phyloP scores from a whole-genome alignment of 257 asterid genomes.

The Thymus mandschuricus region DNA sequence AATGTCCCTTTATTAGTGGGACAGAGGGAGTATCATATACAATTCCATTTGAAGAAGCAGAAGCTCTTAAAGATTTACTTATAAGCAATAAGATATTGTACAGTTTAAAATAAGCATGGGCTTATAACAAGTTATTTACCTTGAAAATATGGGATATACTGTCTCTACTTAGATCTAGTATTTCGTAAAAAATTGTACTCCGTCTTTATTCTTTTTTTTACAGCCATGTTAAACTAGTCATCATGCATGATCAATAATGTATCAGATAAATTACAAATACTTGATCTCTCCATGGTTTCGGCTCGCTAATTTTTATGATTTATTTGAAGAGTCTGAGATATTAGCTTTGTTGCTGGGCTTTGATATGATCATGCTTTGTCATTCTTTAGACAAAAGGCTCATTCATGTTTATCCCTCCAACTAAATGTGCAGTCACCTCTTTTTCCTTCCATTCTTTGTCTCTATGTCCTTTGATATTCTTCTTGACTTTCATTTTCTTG shows the following conservation, averaged over 20 bases:
- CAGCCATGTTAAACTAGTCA: background rate
- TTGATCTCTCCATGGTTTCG: background rate
- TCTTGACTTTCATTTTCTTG: background rate
- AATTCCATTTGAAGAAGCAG: constrained; percentile 7
- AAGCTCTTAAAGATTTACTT: constrained; percentile 3
- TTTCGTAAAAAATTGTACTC: background rate
- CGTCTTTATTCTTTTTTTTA: background rate
- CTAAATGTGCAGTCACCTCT: background rate
- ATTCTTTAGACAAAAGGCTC: background rate
- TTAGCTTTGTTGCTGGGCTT: constrained; percentile 13
- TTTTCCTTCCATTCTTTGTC: background rate
- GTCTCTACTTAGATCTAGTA: background rate
- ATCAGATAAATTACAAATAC: background rate
- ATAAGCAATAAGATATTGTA: background rate
- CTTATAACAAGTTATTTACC: background rate
- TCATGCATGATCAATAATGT: background rate
- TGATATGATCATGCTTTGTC: background rate
- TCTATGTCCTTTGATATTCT: background rate
- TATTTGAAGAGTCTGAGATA: background rate
- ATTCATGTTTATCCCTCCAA: too few relatives aligned
- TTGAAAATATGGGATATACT: background rate
- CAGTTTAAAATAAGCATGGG: background rate
- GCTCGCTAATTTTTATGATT: background rate
- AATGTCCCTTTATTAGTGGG: too few relatives aligned
- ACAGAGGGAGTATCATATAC: background rate